Conservation (phyloP, 2,329 filamentous ascomycete species). For the Fusarium mundagurra region DNA sequence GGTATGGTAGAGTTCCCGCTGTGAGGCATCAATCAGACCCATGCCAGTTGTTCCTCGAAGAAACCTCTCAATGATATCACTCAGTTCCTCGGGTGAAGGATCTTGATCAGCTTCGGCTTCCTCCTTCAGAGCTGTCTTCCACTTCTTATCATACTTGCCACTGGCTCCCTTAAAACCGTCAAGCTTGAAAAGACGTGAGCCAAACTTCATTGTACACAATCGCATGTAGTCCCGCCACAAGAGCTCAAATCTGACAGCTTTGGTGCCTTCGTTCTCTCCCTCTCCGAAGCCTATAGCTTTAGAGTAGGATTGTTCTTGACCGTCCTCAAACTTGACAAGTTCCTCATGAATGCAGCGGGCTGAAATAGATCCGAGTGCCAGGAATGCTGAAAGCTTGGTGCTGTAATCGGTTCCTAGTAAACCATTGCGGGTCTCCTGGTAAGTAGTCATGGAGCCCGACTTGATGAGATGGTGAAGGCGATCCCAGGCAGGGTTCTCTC, state of each 20-base stretch:
- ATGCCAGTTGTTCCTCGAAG: constrained; percentile 76
- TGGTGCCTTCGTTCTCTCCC: constrained; percentile 78
- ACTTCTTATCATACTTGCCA: constrained; percentile 54
- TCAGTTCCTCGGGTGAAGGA: constrained; percentile 55
- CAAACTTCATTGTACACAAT: constrained; percentile 77
- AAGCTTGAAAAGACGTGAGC: constrained; percentile 69
- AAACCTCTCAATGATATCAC: constrained; percentile 65
- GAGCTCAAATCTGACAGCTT: constrained; percentile 75
- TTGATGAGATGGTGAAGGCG: constrained; percentile 70
- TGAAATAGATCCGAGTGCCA: constrained; percentile 77
- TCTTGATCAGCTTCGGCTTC: constrained; percentile 49
- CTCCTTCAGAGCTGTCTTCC: constrained; percentile 57
- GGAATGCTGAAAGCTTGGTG: constrained; percentile 79
- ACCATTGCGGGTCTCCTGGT: constrained; percentile 77
- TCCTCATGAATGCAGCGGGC: constrained; percentile 76
- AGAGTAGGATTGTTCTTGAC: constrained; percentile 54
- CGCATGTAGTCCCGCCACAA: constrained; percentile 86
- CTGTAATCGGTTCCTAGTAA: constrained; percentile 76
- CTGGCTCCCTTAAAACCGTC: constrained; percentile 67
- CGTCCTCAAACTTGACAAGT: constrained; percentile 76
- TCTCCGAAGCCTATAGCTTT: constrained; percentile 67
- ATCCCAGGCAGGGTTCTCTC: constrained; percentile 67
- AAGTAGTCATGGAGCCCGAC: constrained; percentile 68
- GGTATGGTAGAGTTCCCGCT: constrained; percentile 77
- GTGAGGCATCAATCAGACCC: constrained; percentile 80